Conservation (phyloP, 345 rosid species). For the Hibiscus syriacus region DNA sequence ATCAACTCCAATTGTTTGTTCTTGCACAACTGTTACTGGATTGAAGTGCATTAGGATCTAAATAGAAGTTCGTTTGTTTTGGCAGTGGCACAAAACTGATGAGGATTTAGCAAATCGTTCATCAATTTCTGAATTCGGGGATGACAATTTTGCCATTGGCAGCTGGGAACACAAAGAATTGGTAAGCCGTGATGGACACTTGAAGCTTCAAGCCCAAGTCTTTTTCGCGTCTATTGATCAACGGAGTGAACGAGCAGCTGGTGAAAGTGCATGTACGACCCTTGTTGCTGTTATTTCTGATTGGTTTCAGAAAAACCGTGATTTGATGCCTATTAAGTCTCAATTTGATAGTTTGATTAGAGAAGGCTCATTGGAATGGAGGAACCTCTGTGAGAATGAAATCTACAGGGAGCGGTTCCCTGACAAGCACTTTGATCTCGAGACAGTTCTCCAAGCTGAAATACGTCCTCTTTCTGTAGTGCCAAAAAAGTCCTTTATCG, state of each 20-base stretch:
- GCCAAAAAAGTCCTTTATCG: conserved; percentile 73
- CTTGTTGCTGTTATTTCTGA: conserved; percentile 92
- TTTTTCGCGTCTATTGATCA: conserved; percentile 96
- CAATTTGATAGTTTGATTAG: conserved; percentile 84
- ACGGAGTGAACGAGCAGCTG: conserved; percentile 87
- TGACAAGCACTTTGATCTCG: conserved; percentile 94
- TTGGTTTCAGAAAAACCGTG: conserved; percentile 77
- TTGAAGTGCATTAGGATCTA: neutral
- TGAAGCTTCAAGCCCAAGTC: conserved; percentile 69
- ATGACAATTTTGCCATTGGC: conserved; percentile 81
- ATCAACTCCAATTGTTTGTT: neutral
- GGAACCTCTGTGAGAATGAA: conserved; percentile 78
- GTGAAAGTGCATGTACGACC: conserved; percentile 94
- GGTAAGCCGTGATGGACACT: conserved; percentile 74
- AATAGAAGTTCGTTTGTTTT: conserved; percentile 5
- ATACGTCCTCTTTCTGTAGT: conserved; percentile 60
- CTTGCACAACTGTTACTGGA: neutral
- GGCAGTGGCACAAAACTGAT: conserved; percentile 71
- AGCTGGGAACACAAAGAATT: conserved; percentile 83
- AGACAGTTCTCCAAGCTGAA: conserved; percentile 84
- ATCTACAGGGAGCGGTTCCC: conserved; percentile 65
- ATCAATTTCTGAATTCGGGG: conserved; percentile 83
- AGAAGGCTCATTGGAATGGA: conserved; percentile 94
- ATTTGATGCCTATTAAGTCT: conserved; percentile 83
- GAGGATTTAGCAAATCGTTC: conserved; percentile 54